Evolutionary conservation across 805 yeast species (phyloP), one percentile per base, ranked within the genome.

Genomic region (Candida boleticola): DNA sequence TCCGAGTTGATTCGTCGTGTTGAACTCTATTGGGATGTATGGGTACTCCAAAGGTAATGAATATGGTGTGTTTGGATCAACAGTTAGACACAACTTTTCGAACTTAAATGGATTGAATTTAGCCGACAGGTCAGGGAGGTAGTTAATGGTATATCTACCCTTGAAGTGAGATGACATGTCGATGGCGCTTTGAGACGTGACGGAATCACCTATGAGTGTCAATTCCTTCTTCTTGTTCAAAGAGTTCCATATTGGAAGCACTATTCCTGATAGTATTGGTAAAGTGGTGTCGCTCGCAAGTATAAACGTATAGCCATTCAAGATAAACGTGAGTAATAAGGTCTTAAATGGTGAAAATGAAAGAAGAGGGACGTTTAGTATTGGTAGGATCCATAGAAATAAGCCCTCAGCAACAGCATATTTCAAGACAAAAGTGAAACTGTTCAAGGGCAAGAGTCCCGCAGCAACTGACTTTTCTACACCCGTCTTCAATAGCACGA

Each of bases 121-220:
- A 3, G 95, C 96, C 0, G 95, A 83, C 34, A 95, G 85, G 62
- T 92, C 97, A 0, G 99, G 98, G 27, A 93, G 68, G 47, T 86
- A 85, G 55, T 90, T 85, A 47, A 93, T 83, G 0, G 90, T 85
- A 55, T 87, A 86, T 33, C 80, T 81, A 34, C 99, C 99, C 54
- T 79, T 84, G 59, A 90, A 85, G 60, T 89, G 95, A 2, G 77
- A 57, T 18, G 77, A 68, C 52, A 74, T 73, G 45, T 78, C 79
- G 3, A 63, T 42, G 10, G 72, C 56, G 25, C 56, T 52, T 17
- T 63, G 57, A 3, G 74, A 53, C 30, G 58, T 61, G 3, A 75
- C 64, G 0, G 76, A 51, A 29, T 70, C 71, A 10, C 84, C 85
- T 13, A 66, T 63, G 4, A 80, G 59, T n/a, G 79, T 79, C 44